Conservation (phyloP, 768 basidiomycete species). For the Tulasnella calospora region DNA sequence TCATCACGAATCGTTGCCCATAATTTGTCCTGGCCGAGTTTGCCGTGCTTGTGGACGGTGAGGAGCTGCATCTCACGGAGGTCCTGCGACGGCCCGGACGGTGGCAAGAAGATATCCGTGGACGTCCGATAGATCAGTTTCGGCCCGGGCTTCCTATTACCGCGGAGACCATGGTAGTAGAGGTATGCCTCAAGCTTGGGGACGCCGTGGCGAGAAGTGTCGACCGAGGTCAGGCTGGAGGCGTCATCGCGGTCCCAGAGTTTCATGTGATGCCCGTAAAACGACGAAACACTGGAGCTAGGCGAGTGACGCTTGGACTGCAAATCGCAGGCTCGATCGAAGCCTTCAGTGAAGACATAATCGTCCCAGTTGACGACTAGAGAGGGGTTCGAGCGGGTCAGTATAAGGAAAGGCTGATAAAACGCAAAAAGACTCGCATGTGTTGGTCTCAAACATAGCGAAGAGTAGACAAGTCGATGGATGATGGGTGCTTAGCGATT, state of each 20-base stretch:
- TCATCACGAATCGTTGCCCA: conserved; percentile 38
- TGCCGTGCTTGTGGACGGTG: conserved; percentile 33
- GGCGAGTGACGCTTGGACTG: background rate
- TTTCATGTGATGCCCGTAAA: background rate
- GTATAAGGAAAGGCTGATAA: conserved; percentile 30
- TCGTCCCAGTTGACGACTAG: conserved; percentile 21
- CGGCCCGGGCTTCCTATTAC: conserved; percentile 33
- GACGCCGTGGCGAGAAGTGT: conserved; percentile 28
- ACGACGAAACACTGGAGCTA: conserved; percentile 2
- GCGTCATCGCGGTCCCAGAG: conserved; percentile 10
- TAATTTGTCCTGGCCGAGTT: conserved; percentile 35
- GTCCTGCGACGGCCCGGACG: conserved; percentile 36
- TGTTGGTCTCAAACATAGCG: too few species aligned
- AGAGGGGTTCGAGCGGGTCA: conserved; percentile 29
- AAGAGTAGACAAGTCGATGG: too few species aligned
- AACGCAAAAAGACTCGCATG: conserved; percentile 28
- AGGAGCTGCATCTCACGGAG: conserved; percentile 36
- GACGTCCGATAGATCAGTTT: conserved; percentile 41
- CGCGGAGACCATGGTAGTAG: conserved; percentile 37
- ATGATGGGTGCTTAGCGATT: too few species aligned
- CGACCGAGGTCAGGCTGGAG: conserved; percentile 15
- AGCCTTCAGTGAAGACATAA: conserved; percentile 23
- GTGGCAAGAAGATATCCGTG: conserved; percentile 34
- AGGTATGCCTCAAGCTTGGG: conserved; percentile 35
- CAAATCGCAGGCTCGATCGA: conserved; percentile 16